Evolutionary conservation across 2,329 filamentous ascomycete species (phyloP).

Genomic region (Phoma sp.): DNA sequence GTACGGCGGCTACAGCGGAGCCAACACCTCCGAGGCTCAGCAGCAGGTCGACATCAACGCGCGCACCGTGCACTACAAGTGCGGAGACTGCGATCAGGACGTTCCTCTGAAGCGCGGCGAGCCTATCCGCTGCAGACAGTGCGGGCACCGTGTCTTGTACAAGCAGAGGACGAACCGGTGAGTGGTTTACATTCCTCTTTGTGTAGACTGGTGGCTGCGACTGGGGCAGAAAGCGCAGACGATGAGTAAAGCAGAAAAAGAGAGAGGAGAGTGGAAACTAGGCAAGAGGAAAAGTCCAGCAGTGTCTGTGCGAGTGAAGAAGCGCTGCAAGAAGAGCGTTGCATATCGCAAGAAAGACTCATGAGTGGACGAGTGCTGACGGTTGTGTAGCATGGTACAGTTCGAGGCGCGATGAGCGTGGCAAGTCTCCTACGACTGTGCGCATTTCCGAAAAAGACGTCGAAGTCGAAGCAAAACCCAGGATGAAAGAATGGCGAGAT

Average conservation of each 20-base stretch:
- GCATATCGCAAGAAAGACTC: background rate
- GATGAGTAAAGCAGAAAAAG: background rate
- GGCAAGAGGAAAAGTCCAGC: background rate
- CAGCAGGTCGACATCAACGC: slow-evolving; percentile 49
- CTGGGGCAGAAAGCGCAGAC: background rate
- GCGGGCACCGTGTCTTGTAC: slow-evolving; percentile 93
- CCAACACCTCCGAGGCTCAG: slow-evolving; percentile 26
- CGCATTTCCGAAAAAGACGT: background rate
- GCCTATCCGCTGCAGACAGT: slow-evolving; percentile 87
- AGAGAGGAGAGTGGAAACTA: no score
- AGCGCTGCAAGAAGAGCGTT: background rate
- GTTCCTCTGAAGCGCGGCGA: slow-evolving; percentile 78
- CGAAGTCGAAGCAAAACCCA: background rate
- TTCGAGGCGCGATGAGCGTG: slow-evolving; percentile 81
- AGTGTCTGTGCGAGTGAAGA: background rate
- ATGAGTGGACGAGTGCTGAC: slow-evolving; percentile 21
- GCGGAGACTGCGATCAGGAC: slow-evolving; percentile 83
- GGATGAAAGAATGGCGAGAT: background rate
- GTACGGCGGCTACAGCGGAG: slow-evolving; percentile 14
- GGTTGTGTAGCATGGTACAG: slow-evolving; percentile 78
- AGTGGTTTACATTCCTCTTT: slow-evolving; percentile 45
- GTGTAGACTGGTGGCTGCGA: background rate
- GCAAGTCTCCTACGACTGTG: background rate
- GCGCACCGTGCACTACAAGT: slow-evolving; percentile 61
- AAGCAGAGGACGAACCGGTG: slow-evolving; percentile 98